Evolutionary conservation across 2,329 filamentous ascomycete species (phyloP), one percentile per base, ranked within the genome.

Genomic region (Daldinia sp.): DNA sequence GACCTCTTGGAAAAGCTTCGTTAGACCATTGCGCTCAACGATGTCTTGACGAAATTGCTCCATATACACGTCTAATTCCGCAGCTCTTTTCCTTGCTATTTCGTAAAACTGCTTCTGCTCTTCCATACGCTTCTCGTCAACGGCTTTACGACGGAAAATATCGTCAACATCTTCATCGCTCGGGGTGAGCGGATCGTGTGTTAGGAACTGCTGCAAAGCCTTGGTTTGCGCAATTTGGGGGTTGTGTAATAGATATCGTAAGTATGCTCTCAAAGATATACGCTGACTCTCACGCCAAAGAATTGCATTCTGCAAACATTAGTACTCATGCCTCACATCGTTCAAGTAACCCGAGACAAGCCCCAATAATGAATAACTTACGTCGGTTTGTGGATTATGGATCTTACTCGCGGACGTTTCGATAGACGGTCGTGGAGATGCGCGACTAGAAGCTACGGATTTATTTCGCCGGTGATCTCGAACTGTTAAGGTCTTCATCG

Each of bases 31-130:
- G 62, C 79, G 80, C 71, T 88, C 85, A n/a, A 89, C 81, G 58
- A 88, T 89, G 69, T 90, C 87, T 66, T 86, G 86, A 6, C 87
- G 87, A 75, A 90, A 90, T 89, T 96, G 79, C 78, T 99, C 95
- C 95, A 99, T 99, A 75, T 98, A 97, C 21, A 96, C 92, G 77
- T 99, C 95, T 51, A 99, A 83, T 73, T 98, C 95, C 4, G 92
- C 90, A 1, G 95, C 95, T 68, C 95, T 88, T 76, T 93, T 89
- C 68, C 93, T 85, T 7, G 95, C 95, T 74, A 99, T 94, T 75
- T 99, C 94, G 76, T 97, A 99, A 75, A 99, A 99, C 68, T 89
- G 87, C 74, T 89, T 91, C 76, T 99, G 95, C 77, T 99, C 95
- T 72, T 96, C 92, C 53, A 98, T 86, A 43, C 95, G 88, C 77